Evolutionary conservation across 257 asterid genomes (phyloP), one percentile per base, ranked within the genome.

Genomic region (Solanum neorickii): DNA sequence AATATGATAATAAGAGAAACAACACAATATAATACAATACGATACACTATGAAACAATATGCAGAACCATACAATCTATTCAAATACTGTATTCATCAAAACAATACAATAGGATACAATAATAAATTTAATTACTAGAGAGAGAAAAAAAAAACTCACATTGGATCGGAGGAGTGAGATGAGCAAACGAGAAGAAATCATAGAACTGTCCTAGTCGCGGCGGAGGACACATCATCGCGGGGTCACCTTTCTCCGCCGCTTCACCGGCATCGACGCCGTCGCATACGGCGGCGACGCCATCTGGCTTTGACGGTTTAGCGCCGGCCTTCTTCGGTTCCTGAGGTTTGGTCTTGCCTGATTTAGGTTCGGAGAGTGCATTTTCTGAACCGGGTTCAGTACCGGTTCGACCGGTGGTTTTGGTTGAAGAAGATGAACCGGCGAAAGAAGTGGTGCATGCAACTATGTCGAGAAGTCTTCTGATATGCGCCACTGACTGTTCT

Each of bases 391-490:
- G 23, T 9, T 89, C 93, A 66, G 88, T 90, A 2, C 90, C 94
- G 92, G 91, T 84, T 77, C 89, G 90, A 12, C 85, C 33, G 33
- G 83, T 90, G 42, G 92, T 80, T 89, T 90, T 91, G 59, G 94
- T 95, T 33, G 96, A 89, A 9, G 92, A 25, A 20, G 91, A 87
- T 74, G 96, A 90, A 83, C 94, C 92, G 80, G 93, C 91, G 93
- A 97, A 94, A 91, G 98, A 98, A 87, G 99, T 93, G 21, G 99
- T 95, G 91, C 99, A 96, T 87, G 99, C 98, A 90, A 96, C 94
- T 70, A 97, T 91, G 92, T 97, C 99, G 82, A 97, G 97, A 70
- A 97, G 92, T 88, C 98, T 92, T 89, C 95, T 94, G 93, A 97
- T 99, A 93, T 97, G 98, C 27, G 94, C 89, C 90, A 94, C 96